Conservation (phyloP, 352 stramenopile species). For the Phytophthora pinifolia region DNA sequence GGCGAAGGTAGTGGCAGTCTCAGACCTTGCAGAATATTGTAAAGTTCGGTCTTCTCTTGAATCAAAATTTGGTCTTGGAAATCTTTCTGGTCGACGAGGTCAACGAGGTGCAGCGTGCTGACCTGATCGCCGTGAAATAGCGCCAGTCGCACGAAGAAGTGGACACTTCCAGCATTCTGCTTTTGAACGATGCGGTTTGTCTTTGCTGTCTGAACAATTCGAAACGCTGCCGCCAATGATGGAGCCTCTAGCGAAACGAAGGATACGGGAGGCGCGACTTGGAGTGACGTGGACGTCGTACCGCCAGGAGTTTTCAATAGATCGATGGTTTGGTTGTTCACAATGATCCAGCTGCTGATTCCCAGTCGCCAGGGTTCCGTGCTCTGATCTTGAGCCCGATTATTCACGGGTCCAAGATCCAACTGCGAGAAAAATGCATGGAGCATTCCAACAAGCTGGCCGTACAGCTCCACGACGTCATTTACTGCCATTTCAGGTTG, state of each 20-base stretch:
- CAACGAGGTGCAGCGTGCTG: constrained; percentile 64
- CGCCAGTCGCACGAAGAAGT: constrained; percentile 74
- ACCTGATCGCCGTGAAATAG: constrained; percentile 62
- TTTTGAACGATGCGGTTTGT: constrained; percentile 76
- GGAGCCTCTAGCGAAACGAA: constrained; percentile 61
- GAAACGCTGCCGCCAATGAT: constrained; percentile 43
- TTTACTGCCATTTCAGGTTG: constrained; percentile 26
- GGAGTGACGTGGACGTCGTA: background rate
- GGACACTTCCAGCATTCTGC: constrained; percentile 55
- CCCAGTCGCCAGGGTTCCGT: constrained; percentile 42
- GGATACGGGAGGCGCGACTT: constrained; percentile 21
- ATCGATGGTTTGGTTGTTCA: constrained; percentile 64
- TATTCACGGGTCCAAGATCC: constrained; percentile 13
- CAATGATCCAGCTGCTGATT: constrained; percentile 73
- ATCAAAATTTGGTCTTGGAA: constrained; percentile 42
- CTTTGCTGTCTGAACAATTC: constrained; percentile 67
- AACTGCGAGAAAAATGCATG: constrained; percentile 45
- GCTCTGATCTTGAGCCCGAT: background rate
- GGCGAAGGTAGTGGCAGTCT: constrained; percentile 26
- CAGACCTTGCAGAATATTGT: constrained; percentile 55
- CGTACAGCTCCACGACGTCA: constrained; percentile 54
- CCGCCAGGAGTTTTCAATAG: constrained; percentile 35
- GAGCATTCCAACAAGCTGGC: constrained; percentile 56
- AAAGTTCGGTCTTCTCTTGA: constrained; percentile 63
- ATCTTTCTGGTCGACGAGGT: constrained; percentile 67